Base-by-base conservation (phyloP, 2,329 filamentous ascomycete species). In the Penicillium sp. region DNA sequence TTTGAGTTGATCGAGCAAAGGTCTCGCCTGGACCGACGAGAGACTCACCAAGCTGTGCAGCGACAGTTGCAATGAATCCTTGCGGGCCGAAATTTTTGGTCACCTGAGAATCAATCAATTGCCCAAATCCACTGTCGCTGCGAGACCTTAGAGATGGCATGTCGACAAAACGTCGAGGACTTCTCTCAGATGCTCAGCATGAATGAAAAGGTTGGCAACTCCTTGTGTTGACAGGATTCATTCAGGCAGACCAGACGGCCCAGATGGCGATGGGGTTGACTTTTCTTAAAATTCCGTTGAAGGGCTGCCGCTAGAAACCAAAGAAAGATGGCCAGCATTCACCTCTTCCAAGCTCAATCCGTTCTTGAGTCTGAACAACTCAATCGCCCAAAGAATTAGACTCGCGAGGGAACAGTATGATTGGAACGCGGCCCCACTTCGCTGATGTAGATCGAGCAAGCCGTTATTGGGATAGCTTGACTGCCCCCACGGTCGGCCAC, bases 141-240 rank as follows among this genome's bases (percentile, higher is more conserved):
- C 40, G 50, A 47, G 48, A 50, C 34, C 48, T 54, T 34, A 53
- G 43, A 27, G 48, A 49, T 28, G 49, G 54, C 54, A 56, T 56
- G 27, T 36, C 50, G 38, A 50, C 44, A 49, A 25, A 24, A 27
- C 35, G 34, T 41, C 36, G 44, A 42, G 24, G 7, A 44, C 18
- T 18, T n/a, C 41, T 26, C 39, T 5, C 43, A 42, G 25, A 18
- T 34, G 39, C 27, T 46, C 46, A 32, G 47, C 52, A 52, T 49
- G 24, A 45, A 51, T 43, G 32, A 28, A 7, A 12, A 7, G 29
- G 4, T 32, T 32, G 29, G 29, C 3, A 11, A 11, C 29, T 32
- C 29, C 29, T 8, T 32, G 11, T 32, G 11, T 32, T 5, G 29
- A 11, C 11, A 4, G 29, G 11, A 32, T 32, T 32, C 29, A 32